Evolutionary conservation across 768 basidiomycete genomes (phyloP), one percentile per base, ranked within the genome.

Genomic region (Mycena polygramma): DNA sequence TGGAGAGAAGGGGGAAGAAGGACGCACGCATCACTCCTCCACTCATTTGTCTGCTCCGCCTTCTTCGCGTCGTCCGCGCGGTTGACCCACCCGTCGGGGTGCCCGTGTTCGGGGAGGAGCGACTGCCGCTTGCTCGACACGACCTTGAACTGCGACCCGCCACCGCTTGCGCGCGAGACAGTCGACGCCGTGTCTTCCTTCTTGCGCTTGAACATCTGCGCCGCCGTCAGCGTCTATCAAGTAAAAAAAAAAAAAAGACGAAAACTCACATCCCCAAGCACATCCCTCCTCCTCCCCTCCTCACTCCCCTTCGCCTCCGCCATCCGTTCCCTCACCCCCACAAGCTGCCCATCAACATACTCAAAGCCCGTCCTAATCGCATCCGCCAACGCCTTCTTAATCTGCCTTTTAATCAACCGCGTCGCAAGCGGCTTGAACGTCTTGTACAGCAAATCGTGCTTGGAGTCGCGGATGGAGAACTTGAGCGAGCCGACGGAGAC

Each of bases 381-480:
- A 63, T 90, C 91, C 77, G 87, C 72, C 35, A 89, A 75, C 2
- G 85, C 87, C 73, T 86, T 86, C 73, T 85, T 77, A 35, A 89
- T 83, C 79, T 89, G 92, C 73, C 84, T 88, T 87, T 96, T 96
- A 75, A 99, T 90, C 46, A 98, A 82, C 6, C 88, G 89, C 2
- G 90, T 95, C 13, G 94, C 93, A 43, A 96, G 85, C 3, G 93
- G 92, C 60, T 88, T 89, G 43, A 97, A 74, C 0, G 94, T 92
- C 85, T 93, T 95, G 86, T 97, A 97, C 70, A 97, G 78, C 24
- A 93, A 81, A 75, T 96, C 93, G 81, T 98, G 96, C 81, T 96
- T 97, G 70, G 92, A 89, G 73, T 98, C 96, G 6, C 95, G 90
- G 75, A 99, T 95, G 30, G 90, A 88, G 82, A 97, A 97, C 82